phyloP scores from a whole-genome alignment of 23 red algal species.

The Pyropia haitanensis region DNA sequence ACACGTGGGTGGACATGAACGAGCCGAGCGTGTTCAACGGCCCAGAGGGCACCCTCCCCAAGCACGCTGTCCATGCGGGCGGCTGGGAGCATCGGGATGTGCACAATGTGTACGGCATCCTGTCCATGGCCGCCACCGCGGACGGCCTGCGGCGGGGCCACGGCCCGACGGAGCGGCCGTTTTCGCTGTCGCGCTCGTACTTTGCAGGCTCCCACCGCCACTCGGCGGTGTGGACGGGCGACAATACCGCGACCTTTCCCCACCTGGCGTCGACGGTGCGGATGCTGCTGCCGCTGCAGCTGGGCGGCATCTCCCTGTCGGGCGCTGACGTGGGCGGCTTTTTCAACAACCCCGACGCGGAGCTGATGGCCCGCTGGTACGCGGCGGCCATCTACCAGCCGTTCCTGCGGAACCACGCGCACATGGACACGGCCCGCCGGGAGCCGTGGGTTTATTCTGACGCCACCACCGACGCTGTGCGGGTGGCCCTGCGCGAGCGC shows the following conservation, averaged over 20 bases:
- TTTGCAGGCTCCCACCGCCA: conserved; percentile 87
- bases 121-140: conserved; percentile 70
- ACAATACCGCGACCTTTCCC: conserved; percentile 70
- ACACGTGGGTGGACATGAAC: conserved; percentile 99
- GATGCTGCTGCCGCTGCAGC: conserved; percentile 76
- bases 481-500: conserved; percentile 49
- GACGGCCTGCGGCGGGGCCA: conserved; percentile 62
- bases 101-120: conserved; percentile 88
- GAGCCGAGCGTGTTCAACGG: conserved; percentile 95
- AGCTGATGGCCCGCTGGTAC: conserved; percentile 84
- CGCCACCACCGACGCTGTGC: conserved; percentile 35
- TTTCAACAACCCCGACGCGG: conserved; percentile 76
- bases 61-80: conserved; percentile 65
- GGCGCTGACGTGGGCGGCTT: conserved; percentile 99
- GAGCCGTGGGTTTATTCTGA: conserved; percentile 85
- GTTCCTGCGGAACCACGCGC: conserved; percentile 87
- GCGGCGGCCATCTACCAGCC: conserved; percentile 83
- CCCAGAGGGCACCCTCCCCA: conserved; percentile 88
- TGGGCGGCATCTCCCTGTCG: conserved; percentile 66
- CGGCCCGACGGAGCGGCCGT: conserved; percentile 55
- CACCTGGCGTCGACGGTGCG: conserved; percentile 73
- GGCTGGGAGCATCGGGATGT: conserved; percentile 78
- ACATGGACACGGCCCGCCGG: conserved; percentile 81
- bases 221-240: conserved; percentile 94
- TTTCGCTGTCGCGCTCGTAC: conserved; percentile 80